These are phyloP conservation scores for Leishmania major DNA, from an alignment of 208 protist genomes.

Conservation along the genomic window DNA sequence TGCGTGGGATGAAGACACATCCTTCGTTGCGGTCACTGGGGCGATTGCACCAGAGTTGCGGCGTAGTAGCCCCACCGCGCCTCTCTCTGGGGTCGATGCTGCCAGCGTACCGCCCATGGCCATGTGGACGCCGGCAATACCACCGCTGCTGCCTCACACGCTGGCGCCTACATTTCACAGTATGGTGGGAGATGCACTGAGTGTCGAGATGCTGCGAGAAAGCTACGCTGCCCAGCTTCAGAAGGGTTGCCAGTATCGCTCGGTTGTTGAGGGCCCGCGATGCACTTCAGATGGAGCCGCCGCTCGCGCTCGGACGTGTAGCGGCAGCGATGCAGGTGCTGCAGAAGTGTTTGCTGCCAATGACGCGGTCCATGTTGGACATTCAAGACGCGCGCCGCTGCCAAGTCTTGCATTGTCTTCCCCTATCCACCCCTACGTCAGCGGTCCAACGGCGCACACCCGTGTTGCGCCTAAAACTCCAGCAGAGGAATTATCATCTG, in stretches of 20 bases:
- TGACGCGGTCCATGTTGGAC: neutral
- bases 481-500: neutral
- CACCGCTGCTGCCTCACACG: neutral
- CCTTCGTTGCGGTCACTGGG: neutral
- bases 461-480: too few species aligned
- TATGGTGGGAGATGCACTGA: slow-evolving; percentile 4
- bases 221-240: slow-evolving; percentile 2
- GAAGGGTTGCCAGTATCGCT: neutral
- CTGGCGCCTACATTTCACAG: slow-evolving; percentile 8
- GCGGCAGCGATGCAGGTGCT: neutral
- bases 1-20: neutral
- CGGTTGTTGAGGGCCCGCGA: neutral
- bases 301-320: neutral
- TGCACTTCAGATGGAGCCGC: neutral
- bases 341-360: neutral
- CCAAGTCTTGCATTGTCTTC: neutral
- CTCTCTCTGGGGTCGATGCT: neutral
- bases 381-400: neutral
- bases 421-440: neutral
- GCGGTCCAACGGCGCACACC: neutral
- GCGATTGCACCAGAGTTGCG: neutral
- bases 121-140: neutral
- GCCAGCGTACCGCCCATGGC: neutral
- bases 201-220: slow-evolving; percentile 7
- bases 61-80: neutral